Evolutionary conservation across 2,329 filamentous ascomycete genomes (phyloP).

Genomic region (Xylariaceae sp.): DNA sequence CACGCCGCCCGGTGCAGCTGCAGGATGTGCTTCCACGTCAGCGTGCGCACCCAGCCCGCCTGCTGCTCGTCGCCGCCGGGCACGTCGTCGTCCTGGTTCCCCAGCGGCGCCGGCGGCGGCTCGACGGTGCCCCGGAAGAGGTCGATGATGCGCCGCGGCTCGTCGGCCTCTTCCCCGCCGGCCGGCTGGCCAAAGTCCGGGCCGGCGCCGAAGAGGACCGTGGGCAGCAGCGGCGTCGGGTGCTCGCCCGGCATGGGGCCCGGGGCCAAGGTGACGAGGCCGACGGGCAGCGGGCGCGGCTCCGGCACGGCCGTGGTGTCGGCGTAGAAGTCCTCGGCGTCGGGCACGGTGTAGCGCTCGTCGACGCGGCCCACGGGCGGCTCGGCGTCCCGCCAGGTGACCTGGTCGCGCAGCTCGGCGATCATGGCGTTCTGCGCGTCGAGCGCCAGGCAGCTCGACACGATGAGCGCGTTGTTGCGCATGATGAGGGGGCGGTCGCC

Average conservation of each 20-base stretch:
- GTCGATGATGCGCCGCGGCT: too few relatives aligned
- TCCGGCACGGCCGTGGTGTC: slow-evolving; percentile 5
- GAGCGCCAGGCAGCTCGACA: slow-evolving; percentile 13
- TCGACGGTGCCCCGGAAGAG: too few relatives aligned
- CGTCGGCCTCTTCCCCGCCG: background rate
- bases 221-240: slow-evolving; percentile 5
- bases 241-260: slow-evolving; percentile 15
- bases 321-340: slow-evolving; percentile 2
- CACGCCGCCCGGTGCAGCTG: too few relatives aligned
- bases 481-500: slow-evolving; percentile 9
- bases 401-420: slow-evolving; percentile 3
- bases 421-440: slow-evolving; percentile 14
- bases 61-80: too few relatives aligned
- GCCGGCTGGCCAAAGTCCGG: slow-evolving; percentile 3
- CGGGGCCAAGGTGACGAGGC: slow-evolving; percentile 7
- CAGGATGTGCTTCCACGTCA: too few relatives aligned
- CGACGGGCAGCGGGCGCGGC: slow-evolving; percentile 7
- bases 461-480: slow-evolving; percentile 16
- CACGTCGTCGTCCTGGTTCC: too few relatives aligned
- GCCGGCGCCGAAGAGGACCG: slow-evolving; percentile 13
- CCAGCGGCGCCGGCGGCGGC: too few relatives aligned
- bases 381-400: slow-evolving; percentile 2
- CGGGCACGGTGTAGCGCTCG: slow-evolving; percentile 4
- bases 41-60: too few relatives aligned
- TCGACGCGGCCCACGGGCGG: slow-evolving; percentile 4